These are phyloP conservation scores for Mortierella sp. DNA, from an alignment of 371 early-diverging fungal species.

Conservation along the genomic window DNA sequence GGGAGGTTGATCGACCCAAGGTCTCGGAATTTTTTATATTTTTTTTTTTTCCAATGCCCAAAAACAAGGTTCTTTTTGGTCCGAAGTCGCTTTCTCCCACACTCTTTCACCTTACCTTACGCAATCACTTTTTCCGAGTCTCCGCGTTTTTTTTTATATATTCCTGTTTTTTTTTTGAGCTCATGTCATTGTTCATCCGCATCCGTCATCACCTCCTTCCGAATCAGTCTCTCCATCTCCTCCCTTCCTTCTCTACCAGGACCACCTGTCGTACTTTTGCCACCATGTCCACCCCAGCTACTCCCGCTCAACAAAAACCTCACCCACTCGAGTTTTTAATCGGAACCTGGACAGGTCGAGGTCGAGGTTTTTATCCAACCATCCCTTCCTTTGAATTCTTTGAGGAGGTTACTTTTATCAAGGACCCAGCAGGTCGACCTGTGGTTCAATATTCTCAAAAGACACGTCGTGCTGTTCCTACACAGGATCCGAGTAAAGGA, in stretches of 20 bases:
- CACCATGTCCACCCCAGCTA: neutral
- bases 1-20: too few relatives aligned
- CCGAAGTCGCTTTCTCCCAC: too few relatives aligned
- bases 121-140: too few relatives aligned
- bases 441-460: conserved; percentile 36
- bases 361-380: conserved; percentile 39
- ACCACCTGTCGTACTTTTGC: neutral
- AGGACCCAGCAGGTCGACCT: conserved; percentile 39
- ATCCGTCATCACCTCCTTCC: too few relatives aligned
- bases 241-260: neutral
- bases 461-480: conserved; percentile 29
- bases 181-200: too few relatives aligned
- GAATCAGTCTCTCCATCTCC: too few relatives aligned
- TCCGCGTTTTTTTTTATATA: too few relatives aligned
- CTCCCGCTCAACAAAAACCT: neutral
- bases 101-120: too few relatives aligned
- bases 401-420: conserved; percentile 38
- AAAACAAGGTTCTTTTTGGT: too few relatives aligned
- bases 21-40: too few relatives aligned
- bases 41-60: too few relatives aligned
- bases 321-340: conserved; percentile 47
- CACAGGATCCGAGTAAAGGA: neutral
- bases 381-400: conserved; percentile 41
- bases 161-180: too few relatives aligned
- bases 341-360: conserved; percentile 42